A percentile compares a stretch with the other conserved stretches of the same genome.
Evolutionary conservation across 305 asterid genomes (phyloP).

Genomic region (Fraxinus albicans): DNA sequence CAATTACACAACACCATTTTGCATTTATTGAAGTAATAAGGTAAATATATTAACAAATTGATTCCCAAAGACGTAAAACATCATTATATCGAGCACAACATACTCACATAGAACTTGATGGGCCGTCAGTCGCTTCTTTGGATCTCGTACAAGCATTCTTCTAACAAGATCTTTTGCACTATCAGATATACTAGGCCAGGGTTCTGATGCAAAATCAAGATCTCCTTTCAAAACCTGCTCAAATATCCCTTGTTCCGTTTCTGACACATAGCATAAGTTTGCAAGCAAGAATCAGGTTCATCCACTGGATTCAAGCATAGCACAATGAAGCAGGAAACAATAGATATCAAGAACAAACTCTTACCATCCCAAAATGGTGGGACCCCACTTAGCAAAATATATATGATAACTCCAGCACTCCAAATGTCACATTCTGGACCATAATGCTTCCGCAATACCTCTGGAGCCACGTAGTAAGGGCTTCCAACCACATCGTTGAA

Average conservation of each 20-base stretch:
- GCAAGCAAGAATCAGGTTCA: constrained; percentile 2
- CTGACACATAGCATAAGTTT: constrained; percentile 35
- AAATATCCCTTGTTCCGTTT: constrained; percentile 78
- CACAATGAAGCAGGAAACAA: not conserved
- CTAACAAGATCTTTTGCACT: constrained; percentile 78
- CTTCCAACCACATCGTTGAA: constrained; percentile 84
- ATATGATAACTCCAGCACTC: constrained; percentile 93
- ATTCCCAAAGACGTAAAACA: not conserved
- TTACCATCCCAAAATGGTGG: constrained; percentile 95
- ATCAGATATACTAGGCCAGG: constrained; percentile 82
- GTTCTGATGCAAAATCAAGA: constrained; percentile 77
- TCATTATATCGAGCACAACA: constrained; percentile 7
- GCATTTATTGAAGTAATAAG: not conserved
- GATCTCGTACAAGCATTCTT: constrained; percentile 70
- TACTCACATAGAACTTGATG: constrained; percentile 83
- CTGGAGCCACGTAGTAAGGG: constrained; percentile 92
- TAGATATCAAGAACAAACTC: not conserved
- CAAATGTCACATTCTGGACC: constrained; percentile 89
- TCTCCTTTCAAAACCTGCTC: constrained; percentile 78
- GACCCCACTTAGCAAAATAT: constrained; percentile 78
- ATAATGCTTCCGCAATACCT: constrained; percentile 71
- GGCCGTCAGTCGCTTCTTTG: constrained; percentile 65
- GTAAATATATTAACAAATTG: not conserved
- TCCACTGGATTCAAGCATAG: not conserved
- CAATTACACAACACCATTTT: not conserved